These are phyloP conservation scores for Prunus mira DNA, from an alignment of 306 rosid species.

Conservation along the genomic window DNA sequence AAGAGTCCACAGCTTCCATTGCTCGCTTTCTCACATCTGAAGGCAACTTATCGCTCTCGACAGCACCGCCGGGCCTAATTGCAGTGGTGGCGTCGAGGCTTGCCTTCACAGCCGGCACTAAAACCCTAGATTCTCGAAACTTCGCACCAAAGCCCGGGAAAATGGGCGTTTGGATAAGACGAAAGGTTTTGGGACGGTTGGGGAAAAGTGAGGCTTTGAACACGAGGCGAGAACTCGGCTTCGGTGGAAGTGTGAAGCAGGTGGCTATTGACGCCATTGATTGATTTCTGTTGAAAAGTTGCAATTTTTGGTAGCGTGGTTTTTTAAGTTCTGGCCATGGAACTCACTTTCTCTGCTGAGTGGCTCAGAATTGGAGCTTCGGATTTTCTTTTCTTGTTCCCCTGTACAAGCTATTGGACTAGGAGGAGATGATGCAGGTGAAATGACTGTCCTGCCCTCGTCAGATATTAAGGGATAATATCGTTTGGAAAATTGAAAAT, in stretches of 20 bases:
- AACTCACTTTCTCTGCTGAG: neutral
- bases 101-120: slow-evolving; percentile 40
- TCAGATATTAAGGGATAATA: neutral
- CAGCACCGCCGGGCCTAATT: slow-evolving; percentile 61
- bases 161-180: slow-evolving; percentile 29
- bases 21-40: slow-evolving; percentile 83
- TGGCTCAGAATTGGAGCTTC: slow-evolving; percentile 30
- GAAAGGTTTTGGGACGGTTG: slow-evolving; percentile 20
- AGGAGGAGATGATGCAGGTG: slow-evolving; percentile 2
- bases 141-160: slow-evolving; percentile 26
- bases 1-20: slow-evolving; percentile 84
- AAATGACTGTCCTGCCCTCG: neutral
- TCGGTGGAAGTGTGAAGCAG: slow-evolving; percentile 52
- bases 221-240: slow-evolving; percentile 34
- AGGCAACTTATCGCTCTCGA: slow-evolving; percentile 73
- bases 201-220: slow-evolving; percentile 26
- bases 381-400: neutral
- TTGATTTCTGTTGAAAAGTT: neutral
- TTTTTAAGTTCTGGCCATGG: slow-evolving; percentile 35
- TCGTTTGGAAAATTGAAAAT: too few species aligned
- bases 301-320: neutral
- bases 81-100: slow-evolving; percentile 41
- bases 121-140: slow-evolving; percentile 41
- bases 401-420: neutral
- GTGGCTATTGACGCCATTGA: slow-evolving; percentile 70